Conservation (phyloP, 2,329 filamentous ascomycete genomes). For the Orbilia ellipsospora region DNA sequence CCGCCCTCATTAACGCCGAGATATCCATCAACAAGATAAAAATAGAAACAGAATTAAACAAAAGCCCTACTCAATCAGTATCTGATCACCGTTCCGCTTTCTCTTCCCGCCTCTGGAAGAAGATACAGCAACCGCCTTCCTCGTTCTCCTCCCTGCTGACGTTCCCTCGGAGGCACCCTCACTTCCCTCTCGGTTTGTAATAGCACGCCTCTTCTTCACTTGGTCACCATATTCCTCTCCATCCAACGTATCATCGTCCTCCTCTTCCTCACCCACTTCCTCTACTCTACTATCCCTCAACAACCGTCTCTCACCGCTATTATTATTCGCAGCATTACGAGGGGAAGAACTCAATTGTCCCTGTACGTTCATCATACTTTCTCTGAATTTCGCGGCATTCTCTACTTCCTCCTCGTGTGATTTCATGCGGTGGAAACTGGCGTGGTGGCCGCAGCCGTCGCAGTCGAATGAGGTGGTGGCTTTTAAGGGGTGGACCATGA, state of each 20-base stretch:
- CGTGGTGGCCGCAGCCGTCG: constrained; percentile 69
- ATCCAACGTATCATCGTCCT: constrained; percentile 46
- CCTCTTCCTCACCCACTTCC: constrained; percentile 27
- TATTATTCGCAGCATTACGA: not conserved
- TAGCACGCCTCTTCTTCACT: constrained; percentile 31
- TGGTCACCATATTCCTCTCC: constrained; percentile 27
- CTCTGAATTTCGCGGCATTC: constrained; percentile 57
- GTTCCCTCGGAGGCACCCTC: constrained; percentile 10
- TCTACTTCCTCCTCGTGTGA: constrained; percentile 61
- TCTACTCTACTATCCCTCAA: constrained; percentile 14
- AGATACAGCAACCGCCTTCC: constrained; percentile 1
- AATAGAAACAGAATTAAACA: not conserved
- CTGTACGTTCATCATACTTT: constrained; percentile 66
- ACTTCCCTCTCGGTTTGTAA: constrained; percentile 5
- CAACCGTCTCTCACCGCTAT: constrained; percentile 15
- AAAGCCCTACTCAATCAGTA: constrained; percentile 16
- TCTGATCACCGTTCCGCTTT: constrained; percentile 30
- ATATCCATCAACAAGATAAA: not conserved
- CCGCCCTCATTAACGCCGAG: not conserved
- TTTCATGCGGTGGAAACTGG: constrained; percentile 68
- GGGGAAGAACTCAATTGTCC: constrained; percentile 54
- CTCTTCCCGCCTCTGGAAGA: constrained; percentile 25
- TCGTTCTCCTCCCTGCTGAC: constrained; percentile 2
- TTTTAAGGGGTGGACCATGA: constrained; percentile 71
- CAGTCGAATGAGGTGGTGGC: constrained; percentile 68